A percentile compares a stretch with the other conserved stretches of the same genome.
Evolutionary conservation across 2,329 filamentous ascomycete species (phyloP).

Genomic region (Talaromyces sp.): DNA sequence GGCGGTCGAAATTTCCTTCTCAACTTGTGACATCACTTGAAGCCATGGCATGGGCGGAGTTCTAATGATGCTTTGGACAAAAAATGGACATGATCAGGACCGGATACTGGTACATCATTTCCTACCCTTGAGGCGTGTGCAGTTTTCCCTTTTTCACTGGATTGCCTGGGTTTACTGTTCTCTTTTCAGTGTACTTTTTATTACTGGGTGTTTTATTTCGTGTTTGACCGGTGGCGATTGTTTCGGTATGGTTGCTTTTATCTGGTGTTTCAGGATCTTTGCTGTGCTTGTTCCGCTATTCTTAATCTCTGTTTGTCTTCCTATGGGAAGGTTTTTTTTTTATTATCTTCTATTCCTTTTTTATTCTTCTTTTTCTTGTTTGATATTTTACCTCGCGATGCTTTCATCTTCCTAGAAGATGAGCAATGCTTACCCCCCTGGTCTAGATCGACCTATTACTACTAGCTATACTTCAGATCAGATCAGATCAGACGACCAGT

Average conservation of each 20-base stretch:
- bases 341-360: conserved; percentile 4
- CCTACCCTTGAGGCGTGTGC: conserved; percentile 24
- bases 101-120: conserved; percentile 23
- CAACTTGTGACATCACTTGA: conserved; percentile 19
- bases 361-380: conserved; percentile 9
- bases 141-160: conserved; percentile 22
- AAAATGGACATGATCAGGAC: conserved; percentile 29
- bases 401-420: not conserved
- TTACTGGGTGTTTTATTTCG: conserved; percentile 1
- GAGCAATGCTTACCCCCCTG: not conserved
- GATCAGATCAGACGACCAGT: not conserved
- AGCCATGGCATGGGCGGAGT: conserved; percentile 33
- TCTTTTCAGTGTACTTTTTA: conserved; percentile 19
- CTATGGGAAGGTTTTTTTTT: conserved; percentile 10
- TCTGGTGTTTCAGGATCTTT: conserved; percentile 8
- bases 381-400: conserved; percentile 4
- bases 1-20: conserved; percentile 16
- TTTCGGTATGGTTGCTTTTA: conserved; percentile 6
- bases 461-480: not conserved
- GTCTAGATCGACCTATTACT: not conserved
- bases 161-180: conserved; percentile 22
- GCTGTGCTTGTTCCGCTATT: conserved; percentile 10
- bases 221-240: conserved; percentile 8
- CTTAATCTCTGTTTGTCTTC: conserved; percentile 15
- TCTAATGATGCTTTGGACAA: conserved; percentile 36